phyloP scores from a whole-genome alignment of 495 filamentous ascomycete genomes.

The Hypoxylon trugodes region DNA sequence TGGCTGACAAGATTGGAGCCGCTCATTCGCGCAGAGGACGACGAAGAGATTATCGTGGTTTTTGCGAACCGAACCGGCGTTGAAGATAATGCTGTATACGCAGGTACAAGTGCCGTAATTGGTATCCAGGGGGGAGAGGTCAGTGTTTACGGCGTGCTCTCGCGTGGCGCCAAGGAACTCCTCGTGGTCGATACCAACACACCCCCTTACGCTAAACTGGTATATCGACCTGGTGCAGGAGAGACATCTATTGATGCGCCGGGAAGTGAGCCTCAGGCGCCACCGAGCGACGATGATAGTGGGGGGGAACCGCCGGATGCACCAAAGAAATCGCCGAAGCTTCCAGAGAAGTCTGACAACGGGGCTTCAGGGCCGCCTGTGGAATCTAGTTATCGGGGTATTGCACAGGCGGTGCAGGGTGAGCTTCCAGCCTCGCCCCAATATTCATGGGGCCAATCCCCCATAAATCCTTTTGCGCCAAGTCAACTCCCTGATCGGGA shows the following conservation, averaged over 20 bases:
- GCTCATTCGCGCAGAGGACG: constrained; percentile 64
- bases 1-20: constrained; percentile 89
- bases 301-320: neutral
- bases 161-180: constrained; percentile 70
- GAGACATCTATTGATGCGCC: constrained; percentile 4
- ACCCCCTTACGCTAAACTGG: constrained; percentile 36
- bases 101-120: constrained; percentile 85
- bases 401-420: neutral
- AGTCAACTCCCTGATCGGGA: neutral
- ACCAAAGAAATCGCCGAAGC: neutral
- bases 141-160: constrained; percentile 72
- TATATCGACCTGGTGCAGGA: constrained; percentile 36
- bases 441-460: constrained; percentile 10
- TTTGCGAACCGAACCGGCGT: constrained; percentile 83
- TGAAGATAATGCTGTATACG: constrained; percentile 75
- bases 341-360: neutral
- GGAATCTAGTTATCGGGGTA: neutral
- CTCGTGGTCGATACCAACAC: constrained; percentile 67
- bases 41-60: constrained; percentile 75
- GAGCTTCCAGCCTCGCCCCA: constrained; percentile 20
- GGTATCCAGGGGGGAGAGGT: constrained; percentile 73
- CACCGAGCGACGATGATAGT: constrained; percentile 3
- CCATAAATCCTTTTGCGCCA: neutral
- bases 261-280: constrained; percentile 12
- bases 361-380: neutral